Evolutionary conservation across 2,329 filamentous ascomycete species (phyloP).

Genomic region (Stemphylium vesicarium): DNA sequence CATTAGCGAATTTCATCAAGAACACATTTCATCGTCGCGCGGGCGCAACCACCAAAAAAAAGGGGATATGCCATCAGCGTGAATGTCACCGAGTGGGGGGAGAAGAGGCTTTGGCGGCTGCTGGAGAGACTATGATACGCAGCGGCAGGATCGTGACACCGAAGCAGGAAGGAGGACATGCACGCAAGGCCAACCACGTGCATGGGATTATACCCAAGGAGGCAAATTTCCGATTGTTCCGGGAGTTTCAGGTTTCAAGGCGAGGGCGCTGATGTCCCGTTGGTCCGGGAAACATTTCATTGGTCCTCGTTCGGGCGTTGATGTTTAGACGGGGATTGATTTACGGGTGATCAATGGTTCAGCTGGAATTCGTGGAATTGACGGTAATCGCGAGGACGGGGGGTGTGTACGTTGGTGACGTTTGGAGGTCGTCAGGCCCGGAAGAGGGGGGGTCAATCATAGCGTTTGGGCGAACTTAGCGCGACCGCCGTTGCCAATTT

Average conservation of each 20-base stretch:
- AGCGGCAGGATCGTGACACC: constrained; percentile 5
- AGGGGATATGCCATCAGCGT: background rate
- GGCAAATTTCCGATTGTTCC: background rate
- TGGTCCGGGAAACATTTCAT: background rate
- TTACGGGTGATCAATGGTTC: background rate
- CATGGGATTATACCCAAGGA: background rate
- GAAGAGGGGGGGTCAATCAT: background rate
- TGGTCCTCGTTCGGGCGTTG: background rate
- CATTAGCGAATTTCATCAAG: no score
- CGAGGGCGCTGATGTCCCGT: no score
- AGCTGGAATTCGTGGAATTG: background rate
- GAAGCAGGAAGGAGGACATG: background rate
- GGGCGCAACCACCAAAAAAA: background rate
- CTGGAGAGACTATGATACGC: constrained; percentile 16
- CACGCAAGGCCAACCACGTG: background rate
- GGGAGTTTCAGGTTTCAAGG: no score
- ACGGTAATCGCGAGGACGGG: background rate
- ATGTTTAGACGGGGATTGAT: no score
- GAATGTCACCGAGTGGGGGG: no score
- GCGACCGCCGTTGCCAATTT: no score
- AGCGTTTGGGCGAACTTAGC: no score
- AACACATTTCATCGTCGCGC: background rate
- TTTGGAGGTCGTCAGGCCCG: background rate
- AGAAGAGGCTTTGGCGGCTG: no score
- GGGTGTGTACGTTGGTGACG: background rate